Percentiles rank a stretch among this genome's conserved stretches.
phyloP scores from a whole-genome alignment of 2,329 filamentous ascomycete genomes.

The Aschersonia sp. region DNA sequence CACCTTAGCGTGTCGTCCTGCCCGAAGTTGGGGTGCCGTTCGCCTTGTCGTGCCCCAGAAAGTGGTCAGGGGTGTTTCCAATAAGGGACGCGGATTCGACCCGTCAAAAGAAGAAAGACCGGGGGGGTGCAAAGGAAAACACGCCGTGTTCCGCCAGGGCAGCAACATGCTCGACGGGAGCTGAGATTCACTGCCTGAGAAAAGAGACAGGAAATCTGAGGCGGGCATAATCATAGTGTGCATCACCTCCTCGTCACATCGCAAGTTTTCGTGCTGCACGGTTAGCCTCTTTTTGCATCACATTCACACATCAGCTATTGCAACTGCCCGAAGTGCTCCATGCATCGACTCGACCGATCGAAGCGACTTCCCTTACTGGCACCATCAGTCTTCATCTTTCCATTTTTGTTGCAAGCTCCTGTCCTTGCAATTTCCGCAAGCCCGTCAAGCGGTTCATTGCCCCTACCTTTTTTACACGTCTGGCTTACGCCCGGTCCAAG shows the following conservation, averaged over 20 bases:
- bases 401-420: too few relatives aligned
- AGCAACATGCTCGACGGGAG: neutral
- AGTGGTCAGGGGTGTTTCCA: neutral
- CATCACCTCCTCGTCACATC: neutral
- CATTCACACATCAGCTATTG: neutral
- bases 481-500: neutral
- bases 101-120: neutral
- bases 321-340: too few relatives aligned
- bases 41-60: neutral
- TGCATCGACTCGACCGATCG: too few relatives aligned
- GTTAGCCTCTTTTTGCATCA: neutral
- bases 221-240: neutral
- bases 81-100: neutral
- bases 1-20: neutral
- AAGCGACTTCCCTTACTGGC: too few relatives aligned
- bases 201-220: neutral
- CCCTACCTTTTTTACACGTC: neutral
- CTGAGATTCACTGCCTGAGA: neutral
- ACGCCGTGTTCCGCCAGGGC: neutral
- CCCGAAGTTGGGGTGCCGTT: neutral
- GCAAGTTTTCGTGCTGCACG: neutral
- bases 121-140: neutral
- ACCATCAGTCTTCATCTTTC: too few relatives aligned
- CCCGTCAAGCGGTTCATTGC: too few relatives aligned
- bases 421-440: neutral